Evolutionary conservation across 306 rosid species (phyloP).

Genomic region (Castanea crenata): DNA sequence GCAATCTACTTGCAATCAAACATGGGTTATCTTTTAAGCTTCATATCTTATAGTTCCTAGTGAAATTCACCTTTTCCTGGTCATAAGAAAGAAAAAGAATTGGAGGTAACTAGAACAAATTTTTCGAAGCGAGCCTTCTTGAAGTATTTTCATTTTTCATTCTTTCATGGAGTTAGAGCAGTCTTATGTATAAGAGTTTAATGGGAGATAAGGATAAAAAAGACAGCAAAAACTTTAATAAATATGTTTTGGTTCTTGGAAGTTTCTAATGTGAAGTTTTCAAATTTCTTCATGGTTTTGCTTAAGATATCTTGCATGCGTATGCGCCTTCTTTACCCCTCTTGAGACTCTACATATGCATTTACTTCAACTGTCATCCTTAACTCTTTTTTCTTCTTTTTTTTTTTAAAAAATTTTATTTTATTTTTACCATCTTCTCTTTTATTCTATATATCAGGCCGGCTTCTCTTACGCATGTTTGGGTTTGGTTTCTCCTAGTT

Average conservation of each 20-base stretch:
- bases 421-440: too few species aligned
- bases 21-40: too few species aligned
- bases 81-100: neutral
- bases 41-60: too few species aligned
- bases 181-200: neutral
- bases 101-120: neutral
- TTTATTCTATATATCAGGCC: slow-evolving; percentile 45
- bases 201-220: slow-evolving; percentile 10
- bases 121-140: neutral
- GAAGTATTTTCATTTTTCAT: neutral
- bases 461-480: slow-evolving; percentile 48
- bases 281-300: neutral
- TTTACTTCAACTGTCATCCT: slow-evolving; percentile 1
- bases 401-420: neutral
- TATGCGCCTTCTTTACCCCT: neutral
- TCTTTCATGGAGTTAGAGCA: neutral
- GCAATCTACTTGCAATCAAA: too few species aligned
- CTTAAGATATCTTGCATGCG: neutral
- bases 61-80: neutral
- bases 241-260: slow-evolving; percentile 1
- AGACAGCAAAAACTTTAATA: neutral
- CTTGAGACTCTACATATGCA: slow-evolving; percentile 10
- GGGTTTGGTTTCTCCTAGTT: slow-evolving; percentile 41
- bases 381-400: neutral
- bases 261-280: neutral